Conservation (phyloP, 352 stramenopile genomes). For the Thalassiosira mediterranea region DNA sequence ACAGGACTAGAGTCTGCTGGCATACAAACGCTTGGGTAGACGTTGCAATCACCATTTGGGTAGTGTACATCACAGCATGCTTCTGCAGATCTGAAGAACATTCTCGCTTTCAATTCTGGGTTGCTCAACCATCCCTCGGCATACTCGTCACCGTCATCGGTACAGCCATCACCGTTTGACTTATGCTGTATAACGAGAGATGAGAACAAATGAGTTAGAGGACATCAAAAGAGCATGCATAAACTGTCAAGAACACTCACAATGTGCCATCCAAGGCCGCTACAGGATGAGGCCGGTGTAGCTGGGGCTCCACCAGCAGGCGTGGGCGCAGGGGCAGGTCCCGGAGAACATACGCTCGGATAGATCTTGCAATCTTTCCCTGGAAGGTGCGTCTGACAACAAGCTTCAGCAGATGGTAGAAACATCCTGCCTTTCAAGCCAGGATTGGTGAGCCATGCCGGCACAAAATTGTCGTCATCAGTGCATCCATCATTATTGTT, state of each 20-base stretch:
- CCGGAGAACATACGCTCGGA: too few relatives aligned
- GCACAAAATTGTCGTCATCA: background rate
- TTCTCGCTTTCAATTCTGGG: background rate
- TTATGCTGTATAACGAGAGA: too few relatives aligned
- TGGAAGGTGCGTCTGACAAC: background rate
- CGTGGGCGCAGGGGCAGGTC: too few relatives aligned
- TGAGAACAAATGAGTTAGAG: constrained; percentile 1
- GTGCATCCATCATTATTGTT: too few relatives aligned
- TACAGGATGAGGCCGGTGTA: background rate
- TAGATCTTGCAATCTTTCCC: background rate
- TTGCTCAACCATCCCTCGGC: background rate
- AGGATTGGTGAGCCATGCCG: background rate
- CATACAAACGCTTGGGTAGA: too few relatives aligned
- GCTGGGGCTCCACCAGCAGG: too few relatives aligned
- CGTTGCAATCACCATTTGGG: background rate
- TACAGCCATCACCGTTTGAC: too few relatives aligned
- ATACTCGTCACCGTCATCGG: background rate
- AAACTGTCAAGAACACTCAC: constrained; percentile 8
- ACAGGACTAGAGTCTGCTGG: too few relatives aligned
- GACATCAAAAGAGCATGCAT: background rate
- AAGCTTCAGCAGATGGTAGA: background rate
- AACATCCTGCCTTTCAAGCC: background rate
- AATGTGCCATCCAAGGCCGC: constrained; percentile 4
- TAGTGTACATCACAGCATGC: constrained; percentile 1
- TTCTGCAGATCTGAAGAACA: background rate